A percentile compares a stretch with the other conserved stretches of the same genome.
These are phyloP conservation scores for Diphasiastrum complanatum DNA, from an alignment of 83 land plant species.

Conservation along the genomic window DNA sequence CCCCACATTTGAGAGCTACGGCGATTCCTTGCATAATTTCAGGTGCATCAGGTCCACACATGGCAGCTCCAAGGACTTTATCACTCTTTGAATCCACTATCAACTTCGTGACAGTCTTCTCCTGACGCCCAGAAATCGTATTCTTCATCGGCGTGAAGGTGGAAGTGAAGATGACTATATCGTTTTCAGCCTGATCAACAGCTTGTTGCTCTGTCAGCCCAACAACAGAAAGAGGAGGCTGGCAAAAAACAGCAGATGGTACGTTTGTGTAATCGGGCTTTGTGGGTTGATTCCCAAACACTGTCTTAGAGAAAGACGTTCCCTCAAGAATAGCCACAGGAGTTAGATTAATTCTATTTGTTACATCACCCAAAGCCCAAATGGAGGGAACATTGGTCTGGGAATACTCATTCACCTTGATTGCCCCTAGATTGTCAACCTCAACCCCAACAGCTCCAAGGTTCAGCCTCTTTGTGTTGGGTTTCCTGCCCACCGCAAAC, in stretches of 20 bases:
- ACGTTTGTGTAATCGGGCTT: conserved; percentile 74
- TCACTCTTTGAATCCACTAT: conserved; percentile 80
- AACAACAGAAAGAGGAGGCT: conserved; percentile 91
- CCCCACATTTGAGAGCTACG: conserved; percentile 77
- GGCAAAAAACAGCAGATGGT: conserved; percentile 86
- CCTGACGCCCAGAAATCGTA: conserved; percentile 81
- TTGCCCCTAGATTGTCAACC: conserved; percentile 58
- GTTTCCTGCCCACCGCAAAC: conserved; percentile 82
- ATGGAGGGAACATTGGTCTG: conserved; percentile 72
- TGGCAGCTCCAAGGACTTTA: conserved; percentile 81
- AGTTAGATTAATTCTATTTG: conserved; percentile 87
- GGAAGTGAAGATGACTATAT: conserved; percentile 66
- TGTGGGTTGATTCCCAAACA: conserved; percentile 68
- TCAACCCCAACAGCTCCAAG: conserved; percentile 79
- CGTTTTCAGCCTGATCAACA: conserved; percentile 58
- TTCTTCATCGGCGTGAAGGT: conserved; percentile 92
- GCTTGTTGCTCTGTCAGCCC: conserved; percentile 89
- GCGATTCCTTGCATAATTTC: conserved; percentile 83
- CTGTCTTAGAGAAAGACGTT: conserved; percentile 83
- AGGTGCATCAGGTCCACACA: conserved; percentile 98
- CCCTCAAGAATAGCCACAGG: conserved; percentile 94
- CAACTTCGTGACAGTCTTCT: conserved; percentile 85
- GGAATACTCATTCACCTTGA: conserved; percentile 79
- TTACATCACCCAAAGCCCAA: conserved; percentile 97
- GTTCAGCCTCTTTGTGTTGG: conserved; percentile 69